Evolutionary conservation across 371 early-diverging fungal genomes (phyloP).

Genomic region (Funneliformis caledonium): DNA sequence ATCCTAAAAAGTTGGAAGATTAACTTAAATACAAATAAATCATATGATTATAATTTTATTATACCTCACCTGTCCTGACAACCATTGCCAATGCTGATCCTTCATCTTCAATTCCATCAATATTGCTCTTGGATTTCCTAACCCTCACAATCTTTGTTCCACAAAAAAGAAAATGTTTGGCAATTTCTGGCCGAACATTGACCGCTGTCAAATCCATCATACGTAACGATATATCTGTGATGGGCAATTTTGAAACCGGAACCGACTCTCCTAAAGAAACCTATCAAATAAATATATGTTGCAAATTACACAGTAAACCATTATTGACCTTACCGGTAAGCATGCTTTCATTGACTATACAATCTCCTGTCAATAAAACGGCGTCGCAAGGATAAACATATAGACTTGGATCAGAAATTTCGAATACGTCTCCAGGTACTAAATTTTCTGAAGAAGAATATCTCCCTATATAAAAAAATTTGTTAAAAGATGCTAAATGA

Average conservation of each 20-base stretch:
- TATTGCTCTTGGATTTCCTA: conserved; percentile 51
- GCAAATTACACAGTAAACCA: neutral
- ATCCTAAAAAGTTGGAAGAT: conserved; percentile 52
- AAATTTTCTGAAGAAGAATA: conserved; percentile 81
- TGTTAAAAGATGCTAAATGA: conserved; percentile 33
- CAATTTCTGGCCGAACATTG: conserved; percentile 71
- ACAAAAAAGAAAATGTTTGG: conserved; percentile 84
- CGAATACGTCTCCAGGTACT: conserved; percentile 95
- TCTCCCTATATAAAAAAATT: conserved; percentile 50
- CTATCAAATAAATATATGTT: neutral
- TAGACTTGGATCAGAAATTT: conserved; percentile 68
- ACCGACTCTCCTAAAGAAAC: conserved; percentile 53
- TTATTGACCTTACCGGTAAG: conserved; percentile 83
- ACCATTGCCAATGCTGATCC: conserved; percentile 76
- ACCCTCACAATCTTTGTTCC: conserved; percentile 95
- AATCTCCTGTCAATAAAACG: conserved; percentile 93
- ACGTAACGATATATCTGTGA: conserved; percentile 69
- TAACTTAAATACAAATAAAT: neutral
- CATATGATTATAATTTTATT: neutral
- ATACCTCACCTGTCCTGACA: conserved; percentile 73
- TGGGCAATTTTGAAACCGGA: conserved; percentile 79
- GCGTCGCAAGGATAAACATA: conserved; percentile 93
- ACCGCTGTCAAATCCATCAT: conserved; percentile 74
- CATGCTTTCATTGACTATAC: conserved; percentile 98
- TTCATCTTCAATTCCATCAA: conserved; percentile 19